Conservation (phyloP, 164 flowering plant genomes). For the Umbilicus rupestris region DNA sequence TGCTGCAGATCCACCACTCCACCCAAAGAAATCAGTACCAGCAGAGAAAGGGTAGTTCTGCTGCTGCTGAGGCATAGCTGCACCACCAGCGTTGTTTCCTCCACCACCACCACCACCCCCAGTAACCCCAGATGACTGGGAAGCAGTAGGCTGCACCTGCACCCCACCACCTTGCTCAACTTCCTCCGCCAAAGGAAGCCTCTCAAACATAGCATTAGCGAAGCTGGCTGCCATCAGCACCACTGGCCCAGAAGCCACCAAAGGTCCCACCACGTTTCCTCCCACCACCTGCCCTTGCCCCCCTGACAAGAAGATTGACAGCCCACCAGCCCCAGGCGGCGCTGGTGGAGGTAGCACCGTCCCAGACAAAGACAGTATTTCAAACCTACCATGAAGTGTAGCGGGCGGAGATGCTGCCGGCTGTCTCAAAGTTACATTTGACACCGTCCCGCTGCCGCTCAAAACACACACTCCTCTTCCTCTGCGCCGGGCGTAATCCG, state of each 20-base stretch:
- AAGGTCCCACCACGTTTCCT: constrained; percentile 38
- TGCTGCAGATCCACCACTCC: background rate
- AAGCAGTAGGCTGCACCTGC: constrained; percentile 29
- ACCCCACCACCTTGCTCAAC: constrained; percentile 13
- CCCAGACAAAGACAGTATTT: constrained; percentile 37
- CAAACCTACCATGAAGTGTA: constrained; percentile 45
- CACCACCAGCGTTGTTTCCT: constrained; percentile 5
- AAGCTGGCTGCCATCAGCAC: constrained; percentile 40
- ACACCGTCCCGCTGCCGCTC: constrained; percentile 39
- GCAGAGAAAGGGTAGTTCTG: constrained; percentile 2
- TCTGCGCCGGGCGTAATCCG: constrained; percentile 31
- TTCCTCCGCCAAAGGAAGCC: constrained; percentile 36
- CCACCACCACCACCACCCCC: constrained; percentile 21
- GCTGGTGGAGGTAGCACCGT: constrained; percentile 50
- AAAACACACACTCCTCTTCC: constrained; percentile 42
- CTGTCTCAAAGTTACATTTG: constrained; percentile 35
- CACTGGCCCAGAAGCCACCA: constrained; percentile 41
- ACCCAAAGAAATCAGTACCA: constrained; percentile 2
- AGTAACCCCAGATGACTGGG: constrained; percentile 37
- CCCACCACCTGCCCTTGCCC: constrained; percentile 49
- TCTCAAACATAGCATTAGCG: constrained; percentile 36
- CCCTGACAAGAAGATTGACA: constrained; percentile 35
- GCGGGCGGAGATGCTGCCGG: constrained; percentile 31
- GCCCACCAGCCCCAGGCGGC: constrained; percentile 37
- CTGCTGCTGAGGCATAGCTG: constrained; percentile 2